A percentile compares a stretch with the other conserved stretches of the same genome.
phyloP scores from a whole-genome alignment of 225 moss, liverwort and hornwort species.

The Climacium dendroides region DNA sequence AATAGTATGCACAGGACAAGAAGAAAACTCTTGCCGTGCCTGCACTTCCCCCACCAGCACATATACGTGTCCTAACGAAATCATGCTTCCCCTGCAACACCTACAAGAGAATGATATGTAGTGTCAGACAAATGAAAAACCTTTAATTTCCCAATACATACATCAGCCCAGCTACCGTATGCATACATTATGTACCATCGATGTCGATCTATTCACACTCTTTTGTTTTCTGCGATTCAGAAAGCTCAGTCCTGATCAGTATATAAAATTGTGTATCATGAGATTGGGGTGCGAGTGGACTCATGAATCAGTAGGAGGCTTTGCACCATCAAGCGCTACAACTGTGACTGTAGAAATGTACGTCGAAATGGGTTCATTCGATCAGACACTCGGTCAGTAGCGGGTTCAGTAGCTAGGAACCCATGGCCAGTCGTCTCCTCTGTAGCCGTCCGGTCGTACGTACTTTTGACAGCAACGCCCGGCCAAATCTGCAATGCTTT shows the following conservation, averaged over 20 bases:
- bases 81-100: not conserved
- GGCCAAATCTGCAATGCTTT: not conserved
- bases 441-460: not conserved
- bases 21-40: not conserved
- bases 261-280: not conserved
- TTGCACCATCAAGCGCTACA: not conserved
- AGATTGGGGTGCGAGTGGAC: not conserved
- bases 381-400: not conserved
- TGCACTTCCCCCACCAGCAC: not conserved
- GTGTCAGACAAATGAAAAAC: not conserved
- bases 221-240: not conserved
- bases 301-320: not conserved
- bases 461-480: not conserved
- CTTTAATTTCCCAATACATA: not conserved
- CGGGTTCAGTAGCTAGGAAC: not conserved
- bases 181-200: too few species aligned
- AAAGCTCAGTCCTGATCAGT: too few species aligned
- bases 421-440: rapidly evolving
- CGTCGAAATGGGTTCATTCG: not conserved
- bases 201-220: not conserved
- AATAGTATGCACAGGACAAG: not conserved
- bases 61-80: not conserved
- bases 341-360: not conserved
- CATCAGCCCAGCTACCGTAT: not conserved
- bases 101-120: not conserved